A percentile compares a stretch with the other conserved stretches of the same genome.
Evolutionary conservation across 1,139 yeast genomes (phyloP).

Genomic region (Yamadazyma conglobata): DNA sequence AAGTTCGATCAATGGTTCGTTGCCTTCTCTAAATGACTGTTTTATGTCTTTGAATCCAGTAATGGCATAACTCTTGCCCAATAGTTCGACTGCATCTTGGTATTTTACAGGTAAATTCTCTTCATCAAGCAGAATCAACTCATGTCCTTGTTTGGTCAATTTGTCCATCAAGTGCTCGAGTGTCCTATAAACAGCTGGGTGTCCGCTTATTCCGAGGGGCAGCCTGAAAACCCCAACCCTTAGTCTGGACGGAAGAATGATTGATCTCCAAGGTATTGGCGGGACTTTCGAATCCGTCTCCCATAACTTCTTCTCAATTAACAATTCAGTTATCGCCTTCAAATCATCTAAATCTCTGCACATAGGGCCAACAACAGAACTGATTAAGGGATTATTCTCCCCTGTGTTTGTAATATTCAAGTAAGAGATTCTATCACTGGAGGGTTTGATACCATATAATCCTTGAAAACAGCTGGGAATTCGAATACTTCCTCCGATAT

Average conservation of each 20-base stretch:
- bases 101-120: slow-evolving; percentile 35
- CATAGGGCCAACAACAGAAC: slow-evolving; percentile 32
- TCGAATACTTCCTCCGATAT: slow-evolving; percentile 58
- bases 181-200: slow-evolving; percentile 9
- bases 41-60: slow-evolving; percentile 49
- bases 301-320: slow-evolving; percentile 18
- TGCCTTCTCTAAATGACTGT: slow-evolving; percentile 44
- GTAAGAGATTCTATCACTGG: slow-evolving; percentile 12
- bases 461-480: slow-evolving; percentile 21
- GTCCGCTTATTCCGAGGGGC: slow-evolving; percentile 2
- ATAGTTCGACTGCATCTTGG: slow-evolving; percentile 28
- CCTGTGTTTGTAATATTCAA: slow-evolving; percentile 12
- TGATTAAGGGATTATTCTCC: slow-evolving; percentile 14
- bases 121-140: slow-evolving; percentile 22
- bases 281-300: slow-evolving; percentile 16
- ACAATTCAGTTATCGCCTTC: slow-evolving; percentile 18
- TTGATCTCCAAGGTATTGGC: slow-evolving; percentile 15
- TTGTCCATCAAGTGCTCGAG: slow-evolving; percentile 3
- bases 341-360: slow-evolving; percentile 27
- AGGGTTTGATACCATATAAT: slow-evolving; percentile 8
- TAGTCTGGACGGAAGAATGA: slow-evolving; percentile 4
- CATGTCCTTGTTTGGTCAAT: slow-evolving; percentile 5
- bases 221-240: slow-evolving; percentile 8
- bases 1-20: slow-evolving; percentile 41
- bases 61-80: slow-evolving; percentile 39